Percentiles rank a stretch among this genome's conserved stretches.
phyloP scores from a whole-genome alignment of 257 asterid genomes.

The Fraxinus americana region DNA sequence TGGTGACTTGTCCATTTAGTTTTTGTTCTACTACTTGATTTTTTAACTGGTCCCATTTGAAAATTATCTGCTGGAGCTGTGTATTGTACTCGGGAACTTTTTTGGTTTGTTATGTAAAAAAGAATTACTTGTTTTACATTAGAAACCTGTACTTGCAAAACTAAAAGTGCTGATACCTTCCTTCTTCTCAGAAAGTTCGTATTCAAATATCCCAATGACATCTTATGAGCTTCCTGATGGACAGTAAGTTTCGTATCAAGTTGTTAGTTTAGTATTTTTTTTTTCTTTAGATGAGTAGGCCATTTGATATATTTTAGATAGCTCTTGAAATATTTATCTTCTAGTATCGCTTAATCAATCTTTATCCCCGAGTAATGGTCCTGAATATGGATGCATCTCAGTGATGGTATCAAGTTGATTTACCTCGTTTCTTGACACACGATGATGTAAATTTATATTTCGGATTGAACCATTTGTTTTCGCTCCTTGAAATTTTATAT shows the following conservation, averaged over 20 bases:
- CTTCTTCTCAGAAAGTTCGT: slow-evolving; percentile 70
- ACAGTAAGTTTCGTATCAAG: slow-evolving; percentile 66
- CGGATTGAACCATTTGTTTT: not conserved
- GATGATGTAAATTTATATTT: slow-evolving; percentile 12
- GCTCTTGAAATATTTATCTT: not conserved
- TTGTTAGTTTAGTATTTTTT: slow-evolving; percentile 1
- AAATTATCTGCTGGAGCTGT: not conserved
- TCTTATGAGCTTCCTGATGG: slow-evolving; percentile 99
- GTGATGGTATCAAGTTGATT: slow-evolving; percentile 2
- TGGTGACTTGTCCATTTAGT: slow-evolving; percentile 7
- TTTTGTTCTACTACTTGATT: not conserved
- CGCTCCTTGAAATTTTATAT: not conserved
- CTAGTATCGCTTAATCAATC: slow-evolving; percentile 7
- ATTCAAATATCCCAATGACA: slow-evolving; percentile 97
- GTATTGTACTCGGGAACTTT: slow-evolving; percentile 3
- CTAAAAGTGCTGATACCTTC: slow-evolving; percentile 30
- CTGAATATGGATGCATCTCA: slow-evolving; percentile 3
- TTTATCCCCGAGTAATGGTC: slow-evolving; percentile 1
- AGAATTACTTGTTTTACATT: not conserved
- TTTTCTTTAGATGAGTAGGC: not conserved
- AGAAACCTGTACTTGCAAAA: slow-evolving; percentile 11
- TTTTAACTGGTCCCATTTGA: slow-evolving; percentile 4
- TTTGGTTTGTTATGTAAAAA: not conserved
- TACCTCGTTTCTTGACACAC: not conserved
- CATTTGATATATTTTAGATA: not conserved